Conservation (phyloP, 257 asterid genomes). For the Cruciata laevipes region DNA sequence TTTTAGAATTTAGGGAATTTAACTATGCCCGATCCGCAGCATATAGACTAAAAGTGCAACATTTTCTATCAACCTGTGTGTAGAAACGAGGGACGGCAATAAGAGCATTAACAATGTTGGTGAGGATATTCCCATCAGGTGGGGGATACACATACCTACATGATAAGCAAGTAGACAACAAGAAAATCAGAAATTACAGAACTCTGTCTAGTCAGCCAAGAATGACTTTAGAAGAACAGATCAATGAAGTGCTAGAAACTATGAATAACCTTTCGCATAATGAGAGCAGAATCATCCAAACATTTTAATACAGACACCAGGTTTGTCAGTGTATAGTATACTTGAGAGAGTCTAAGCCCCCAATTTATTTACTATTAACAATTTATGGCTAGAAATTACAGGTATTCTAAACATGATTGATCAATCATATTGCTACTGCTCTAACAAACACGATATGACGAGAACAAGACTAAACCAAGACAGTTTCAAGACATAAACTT, state of each 20-base stretch:
- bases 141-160: constrained; percentile 88
- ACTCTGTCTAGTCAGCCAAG: neutral
- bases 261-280: neutral
- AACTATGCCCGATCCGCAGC: neutral
- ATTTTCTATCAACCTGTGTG: constrained; percentile 53
- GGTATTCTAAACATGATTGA: neutral
- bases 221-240: neutral
- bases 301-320: neutral
- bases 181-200: neutral
- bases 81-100: constrained; percentile 96
- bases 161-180: constrained; percentile 19
- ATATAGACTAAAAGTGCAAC: neutral
- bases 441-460: neutral
- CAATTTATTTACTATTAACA: neutral
- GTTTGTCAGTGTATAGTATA: neutral
- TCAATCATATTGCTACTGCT: neutral
- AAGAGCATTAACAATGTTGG: constrained; percentile 90
- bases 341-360: neutral
- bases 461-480: neutral
- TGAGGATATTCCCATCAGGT: constrained; percentile 88
- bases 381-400: neutral
- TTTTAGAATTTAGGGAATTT: neutral
- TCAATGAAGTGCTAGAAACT: neutral
- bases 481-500: too few relatives aligned
- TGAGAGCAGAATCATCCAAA: neutral